A percentile compares a stretch with the other conserved stretches of the same genome.
Evolutionary conservation across 768 basidiomycete genomes (phyloP).

Genomic region (Crassisporium funariophilum): DNA sequence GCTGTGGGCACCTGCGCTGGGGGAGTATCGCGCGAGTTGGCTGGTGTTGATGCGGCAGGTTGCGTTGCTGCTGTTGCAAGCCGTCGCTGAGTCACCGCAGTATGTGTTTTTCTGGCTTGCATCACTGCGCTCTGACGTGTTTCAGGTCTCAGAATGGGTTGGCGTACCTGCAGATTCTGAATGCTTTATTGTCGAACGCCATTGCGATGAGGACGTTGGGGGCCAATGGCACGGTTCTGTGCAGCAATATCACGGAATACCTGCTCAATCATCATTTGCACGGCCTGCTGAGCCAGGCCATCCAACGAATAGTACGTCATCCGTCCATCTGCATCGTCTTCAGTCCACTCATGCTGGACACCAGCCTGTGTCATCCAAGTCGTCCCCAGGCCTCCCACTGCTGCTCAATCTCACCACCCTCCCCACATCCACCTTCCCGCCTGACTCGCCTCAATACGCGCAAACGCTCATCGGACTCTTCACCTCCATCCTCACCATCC

Average conservation of each 20-base stretch:
- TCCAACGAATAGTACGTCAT: conserved; percentile 52
- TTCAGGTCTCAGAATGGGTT: conserved; percentile 50
- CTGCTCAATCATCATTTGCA: conserved; percentile 53
- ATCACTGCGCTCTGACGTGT: background rate
- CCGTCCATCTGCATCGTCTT: background rate
- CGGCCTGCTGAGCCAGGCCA: conserved; percentile 38
- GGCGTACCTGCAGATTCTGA: conserved; percentile 53
- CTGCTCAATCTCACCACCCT: conserved; percentile 48
- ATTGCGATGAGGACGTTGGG: conserved; percentile 29
- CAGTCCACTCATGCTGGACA: background rate
- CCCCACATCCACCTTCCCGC: conserved; percentile 37
- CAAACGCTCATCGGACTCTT: conserved; percentile 45
- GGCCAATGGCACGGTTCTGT: conserved; percentile 29
- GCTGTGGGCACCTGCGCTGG: conserved; percentile 40
- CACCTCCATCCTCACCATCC: conserved; percentile 65
- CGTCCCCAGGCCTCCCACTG: conserved; percentile 48
- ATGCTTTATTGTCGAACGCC: conserved; percentile 42
- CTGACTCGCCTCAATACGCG: conserved; percentile 25
- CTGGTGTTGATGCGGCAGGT: conserved; percentile 57
- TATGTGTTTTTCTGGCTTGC: conserved; percentile 32
- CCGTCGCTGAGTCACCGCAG: conserved; percentile 51
- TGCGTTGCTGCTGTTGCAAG: conserved; percentile 50
- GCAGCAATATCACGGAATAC: conserved; percentile 42
- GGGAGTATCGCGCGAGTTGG: conserved; percentile 51
- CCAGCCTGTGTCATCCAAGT: conserved; percentile 62